Percentiles rank a stretch among this genome's conserved stretches.
Evolutionary conservation across 2,329 filamentous ascomycete genomes (phyloP).

Genomic region (Aspergillus candidus): DNA sequence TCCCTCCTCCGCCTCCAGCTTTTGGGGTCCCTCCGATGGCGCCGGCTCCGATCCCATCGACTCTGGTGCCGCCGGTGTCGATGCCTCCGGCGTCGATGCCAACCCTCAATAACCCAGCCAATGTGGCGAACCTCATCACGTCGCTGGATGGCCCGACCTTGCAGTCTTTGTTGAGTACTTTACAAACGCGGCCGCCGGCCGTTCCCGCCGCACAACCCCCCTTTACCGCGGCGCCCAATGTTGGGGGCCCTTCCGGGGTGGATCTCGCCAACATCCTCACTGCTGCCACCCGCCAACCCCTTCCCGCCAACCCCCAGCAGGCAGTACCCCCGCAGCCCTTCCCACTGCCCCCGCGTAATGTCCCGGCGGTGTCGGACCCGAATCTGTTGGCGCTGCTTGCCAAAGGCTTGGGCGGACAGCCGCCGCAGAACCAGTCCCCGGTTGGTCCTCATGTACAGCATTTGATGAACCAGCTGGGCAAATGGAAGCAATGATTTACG

Average conservation of each 20-base stretch:
- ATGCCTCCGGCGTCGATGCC: constrained; percentile 29
- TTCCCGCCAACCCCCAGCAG: constrained; percentile 26
- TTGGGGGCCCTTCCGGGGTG: constrained; percentile 20
- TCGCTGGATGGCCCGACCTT: constrained; percentile 63
- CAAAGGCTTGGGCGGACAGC: constrained; percentile 33
- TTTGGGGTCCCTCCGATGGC: constrained; percentile 32
- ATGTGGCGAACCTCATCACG: constrained; percentile 60
- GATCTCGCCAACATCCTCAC: constrained; percentile 40
- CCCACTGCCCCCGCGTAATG: constrained; percentile 23
- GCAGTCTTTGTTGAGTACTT: constrained; percentile 62
- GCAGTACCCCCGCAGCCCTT: constrained; percentile 25
- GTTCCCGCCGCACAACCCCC: constrained; percentile 30
- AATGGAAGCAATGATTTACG: constrained; percentile 41
- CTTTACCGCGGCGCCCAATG: constrained; percentile 27
- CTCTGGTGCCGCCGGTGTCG: constrained; percentile 19
- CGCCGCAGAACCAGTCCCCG: constrained; percentile 29
- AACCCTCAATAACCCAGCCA: constrained; percentile 37
- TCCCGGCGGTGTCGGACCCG: constrained; percentile 27
- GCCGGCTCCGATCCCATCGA: constrained; percentile 14
- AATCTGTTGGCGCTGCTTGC: constrained; percentile 35
- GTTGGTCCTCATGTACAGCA: constrained; percentile 40
- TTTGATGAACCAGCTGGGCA: constrained; percentile 43
- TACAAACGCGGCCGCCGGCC: constrained; percentile 43
- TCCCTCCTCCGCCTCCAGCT: constrained; percentile 31
- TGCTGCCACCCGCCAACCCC: constrained; percentile 33